Conservation (phyloP, 768 basidiomycete species). For the Boletus vinaceobasis region DNA sequence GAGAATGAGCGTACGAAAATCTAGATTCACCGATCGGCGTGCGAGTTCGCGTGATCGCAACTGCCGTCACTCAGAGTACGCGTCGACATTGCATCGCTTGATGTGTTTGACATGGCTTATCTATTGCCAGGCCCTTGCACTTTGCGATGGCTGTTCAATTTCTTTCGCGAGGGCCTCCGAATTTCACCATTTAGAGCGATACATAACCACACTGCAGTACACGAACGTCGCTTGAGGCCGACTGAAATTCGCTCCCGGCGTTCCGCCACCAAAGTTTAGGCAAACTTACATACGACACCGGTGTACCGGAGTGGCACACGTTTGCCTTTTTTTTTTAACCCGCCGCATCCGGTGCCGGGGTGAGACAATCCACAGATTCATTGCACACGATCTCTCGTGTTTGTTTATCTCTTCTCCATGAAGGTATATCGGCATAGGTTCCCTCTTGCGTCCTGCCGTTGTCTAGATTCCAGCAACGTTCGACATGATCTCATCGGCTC, state of each 20-base stretch:
- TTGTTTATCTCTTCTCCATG: constrained; percentile 7
- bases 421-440: constrained; percentile 8
- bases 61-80: constrained; percentile 5
- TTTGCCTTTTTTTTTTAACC: not conserved
- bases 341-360: not conserved
- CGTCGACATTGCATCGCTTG: constrained; percentile 9
- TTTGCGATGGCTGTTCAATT: not conserved
- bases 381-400: constrained; percentile 2
- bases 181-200: constrained; percentile 7
- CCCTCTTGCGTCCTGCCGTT: not conserved
- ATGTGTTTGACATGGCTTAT: constrained; percentile 3
- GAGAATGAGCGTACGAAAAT: no score
- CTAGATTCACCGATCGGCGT: no score
- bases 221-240: constrained; percentile 1
- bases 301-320: not conserved
- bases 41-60: not conserved
- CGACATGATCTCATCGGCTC: constrained; percentile 2
- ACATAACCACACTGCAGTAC: not conserved
- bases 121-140: constrained; percentile 4
- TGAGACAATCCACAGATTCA: constrained; percentile 4
- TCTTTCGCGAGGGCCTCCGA: not conserved
- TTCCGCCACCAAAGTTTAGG: not conserved
- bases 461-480: not conserved
- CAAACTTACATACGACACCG: not conserved
- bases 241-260: not conserved